Base-by-base conservation (phyloP, 2,329 filamentous ascomycete species). In the Ustulina deusta region DNA sequence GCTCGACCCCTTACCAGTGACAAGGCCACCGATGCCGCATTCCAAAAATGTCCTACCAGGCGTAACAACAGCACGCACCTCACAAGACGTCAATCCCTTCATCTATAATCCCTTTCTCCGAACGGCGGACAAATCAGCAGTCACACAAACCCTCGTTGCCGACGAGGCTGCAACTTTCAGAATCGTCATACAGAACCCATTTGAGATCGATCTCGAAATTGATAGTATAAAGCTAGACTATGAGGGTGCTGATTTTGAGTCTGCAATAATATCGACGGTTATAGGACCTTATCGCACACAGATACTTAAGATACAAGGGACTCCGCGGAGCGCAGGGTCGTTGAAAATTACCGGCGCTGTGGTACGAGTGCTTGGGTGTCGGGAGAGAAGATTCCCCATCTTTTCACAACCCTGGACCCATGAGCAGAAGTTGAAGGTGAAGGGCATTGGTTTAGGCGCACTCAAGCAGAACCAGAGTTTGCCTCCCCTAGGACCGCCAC, bases 71-170 rank as follows among this genome's bases (percentile, higher is more conserved):
- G 82, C 81, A 34, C 82, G 86, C 52, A 82, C 84, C 15, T 89
- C 87, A 3, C 86, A 89, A 71, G 87, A 89, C 66, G 85, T 89
- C 5, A 93, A 96, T 69, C 96, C 96, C 0, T 97, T 99, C 74
- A 92, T 99, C 65, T 97, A 98, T 77, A 97, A 97, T 75, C 93
- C 96, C 0, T 98, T 97, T 75, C 81, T 94, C 22, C 93, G 94
- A 79, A 85, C 86, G 61, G 80, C 85, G 0, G 86, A 88, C 48
- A 85, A 90, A 59, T 85, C 86, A 27, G 83, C 85, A 1, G 83
- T 87, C 13, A 89, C 94, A 66, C 86, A 86, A 65, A 86, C 93
- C 0, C 83, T 97, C 34, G 92, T 98, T 22, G 90, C 93, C 4
- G 90, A 90, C 17, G 94, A 98, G 78, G 81, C 87, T 65, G 90